Base-by-base conservation (phyloP, 2,329 filamentous ascomycete species). In the Davidsoniella eucalypti region DNA sequence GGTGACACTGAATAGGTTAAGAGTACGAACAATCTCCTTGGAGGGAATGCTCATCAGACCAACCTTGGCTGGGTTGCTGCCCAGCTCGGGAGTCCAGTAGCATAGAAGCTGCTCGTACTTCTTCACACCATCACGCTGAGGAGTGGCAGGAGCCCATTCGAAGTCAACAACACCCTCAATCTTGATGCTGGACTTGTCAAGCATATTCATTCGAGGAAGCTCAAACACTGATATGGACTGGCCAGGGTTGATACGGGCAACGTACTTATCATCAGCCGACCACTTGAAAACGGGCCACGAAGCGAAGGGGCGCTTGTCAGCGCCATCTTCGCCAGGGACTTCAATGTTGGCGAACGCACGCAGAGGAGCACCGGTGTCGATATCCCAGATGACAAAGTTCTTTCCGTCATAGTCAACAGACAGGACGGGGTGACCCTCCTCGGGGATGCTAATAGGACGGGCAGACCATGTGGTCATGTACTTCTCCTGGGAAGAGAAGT, bases 331-430 rank as follows among this genome's bases (percentile, higher is more conserved):
- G 56, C 74, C 75, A 26, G 84, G 78, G 12, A 85, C 69, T 57
- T 98, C 92, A 56, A 94, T 76, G 58, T 90, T 94, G 55, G 86
- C 80, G 63, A 98, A 98, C 0, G 92, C 96, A 56, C 92, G 84
- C 47, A 98, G 75, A 51, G 90, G 87, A 64, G 90, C 84, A 59
- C 79, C 81, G 8, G 90, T 92, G 48, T 85, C 84, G 55, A 96
- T 82, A 61, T 96, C 90, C 92, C 92, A 98, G 61, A 98, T 88
- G 61, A 98, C 84, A 66, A 96, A 96, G 75, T 96, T 95, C 75
- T 96, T 96, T 66, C 92, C 92, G 59, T 98, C 90, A 61, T 98
- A 92, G 61, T 96, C 92, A 54, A 87, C 72, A 3, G 85, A 81
- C 47, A 95, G 73, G n/a, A 83, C 71, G 2, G 84, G 82, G 64